Conservation (phyloP, 2,329 filamentous ascomycete species). For the Neonectria coccinea region DNA sequence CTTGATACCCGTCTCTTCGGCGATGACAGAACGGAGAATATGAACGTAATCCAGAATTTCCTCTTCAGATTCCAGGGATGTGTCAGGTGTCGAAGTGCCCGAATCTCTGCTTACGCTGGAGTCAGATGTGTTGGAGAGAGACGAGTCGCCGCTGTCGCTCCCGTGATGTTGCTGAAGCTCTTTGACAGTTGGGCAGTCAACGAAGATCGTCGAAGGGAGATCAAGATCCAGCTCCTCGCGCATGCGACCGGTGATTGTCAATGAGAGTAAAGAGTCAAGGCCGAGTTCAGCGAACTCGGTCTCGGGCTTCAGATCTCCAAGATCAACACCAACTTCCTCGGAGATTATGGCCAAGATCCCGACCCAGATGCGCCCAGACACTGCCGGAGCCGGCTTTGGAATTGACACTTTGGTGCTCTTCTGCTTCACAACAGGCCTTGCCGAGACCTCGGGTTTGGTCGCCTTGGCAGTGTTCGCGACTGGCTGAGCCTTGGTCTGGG, state of each 20-base stretch:
- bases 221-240: constrained; percentile 65
- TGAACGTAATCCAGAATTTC: constrained; percentile 23
- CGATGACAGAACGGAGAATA: constrained; percentile 31
- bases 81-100: constrained; percentile 50
- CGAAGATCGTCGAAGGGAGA: constrained; percentile 55
- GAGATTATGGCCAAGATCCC: constrained; percentile 57
- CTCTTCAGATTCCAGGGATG: constrained; percentile 31
- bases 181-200: constrained; percentile 46
- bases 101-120: constrained; percentile 74
- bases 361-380: constrained; percentile 22
- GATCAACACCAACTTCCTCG: constrained; percentile 78
- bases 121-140: constrained; percentile 69
- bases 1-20: constrained; percentile 38
- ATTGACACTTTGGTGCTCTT: constrained; percentile 48
- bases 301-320: constrained; percentile 69
- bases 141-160: constrained; percentile 61
- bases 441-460: background rate
- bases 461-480: background rate
- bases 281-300: constrained; percentile 67
- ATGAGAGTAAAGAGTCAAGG: constrained; percentile 69
- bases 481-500: background rate
- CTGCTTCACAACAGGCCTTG: background rate
- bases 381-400: constrained; percentile 32
- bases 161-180: constrained; percentile 32
- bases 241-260: constrained; percentile 66